Conservation (phyloP, 1,284 basidiomycete species). For the Cystobasidium slooffiae region DNA sequence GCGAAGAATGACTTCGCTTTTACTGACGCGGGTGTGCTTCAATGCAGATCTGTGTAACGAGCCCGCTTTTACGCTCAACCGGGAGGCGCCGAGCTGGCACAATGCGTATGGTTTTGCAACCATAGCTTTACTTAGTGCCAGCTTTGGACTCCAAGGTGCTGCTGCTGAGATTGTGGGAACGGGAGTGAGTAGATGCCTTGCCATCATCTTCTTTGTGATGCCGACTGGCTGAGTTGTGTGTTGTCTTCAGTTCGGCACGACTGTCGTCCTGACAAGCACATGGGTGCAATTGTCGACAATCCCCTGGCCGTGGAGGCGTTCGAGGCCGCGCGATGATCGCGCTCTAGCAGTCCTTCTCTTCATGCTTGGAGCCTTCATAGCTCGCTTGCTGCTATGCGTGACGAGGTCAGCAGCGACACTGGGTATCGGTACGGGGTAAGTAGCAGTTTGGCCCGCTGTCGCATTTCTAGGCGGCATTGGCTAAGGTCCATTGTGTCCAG, state of each 20-base stretch:
- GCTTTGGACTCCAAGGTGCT: conserved; percentile 21
- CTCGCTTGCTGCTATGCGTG: conserved; percentile 14
- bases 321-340: conserved; percentile 3
- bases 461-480: background rate
- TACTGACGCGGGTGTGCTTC: background rate
- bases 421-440: conserved; percentile 30
- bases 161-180: conserved; percentile 13
- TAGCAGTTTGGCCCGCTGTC: background rate
- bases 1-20: background rate
- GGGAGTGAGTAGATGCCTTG: background rate
- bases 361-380: conserved; percentile 16
- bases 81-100: conserved; percentile 17
- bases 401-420: conserved; percentile 13
- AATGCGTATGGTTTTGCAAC: conserved; percentile 25
- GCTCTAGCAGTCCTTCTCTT: conserved; percentile 1
- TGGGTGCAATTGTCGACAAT: conserved; percentile 10
- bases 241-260: conserved; percentile 4
- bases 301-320: conserved; percentile 5
- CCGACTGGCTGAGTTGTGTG: background rate
- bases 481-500: background rate
- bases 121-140: conserved; percentile 5
- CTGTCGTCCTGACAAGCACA: conserved; percentile 27
- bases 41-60: conserved; percentile 13
- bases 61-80: conserved; percentile 8
- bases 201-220: no score